Evolutionary conservation across 192 early-diverging fungal species (phyloP).

Genomic region (Mortierella hygrophila): DNA sequence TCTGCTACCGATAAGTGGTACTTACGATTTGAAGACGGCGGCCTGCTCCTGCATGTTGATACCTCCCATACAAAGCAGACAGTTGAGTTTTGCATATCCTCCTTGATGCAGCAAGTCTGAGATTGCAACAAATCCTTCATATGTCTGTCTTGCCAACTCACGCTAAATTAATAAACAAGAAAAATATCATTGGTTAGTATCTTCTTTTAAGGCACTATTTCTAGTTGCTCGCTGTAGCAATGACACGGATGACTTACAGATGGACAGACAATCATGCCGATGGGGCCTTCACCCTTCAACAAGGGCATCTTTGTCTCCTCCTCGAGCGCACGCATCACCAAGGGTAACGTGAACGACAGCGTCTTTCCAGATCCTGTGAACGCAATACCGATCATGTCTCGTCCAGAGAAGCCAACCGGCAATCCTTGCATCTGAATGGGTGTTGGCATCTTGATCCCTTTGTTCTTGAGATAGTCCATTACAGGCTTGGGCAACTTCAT

Average conservation of each 20-base stretch:
- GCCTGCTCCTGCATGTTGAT: slow-evolving; percentile 93
- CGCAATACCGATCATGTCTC: slow-evolving; percentile 99
- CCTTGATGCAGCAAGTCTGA: slow-evolving; percentile 66
- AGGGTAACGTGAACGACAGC: slow-evolving; percentile 93
- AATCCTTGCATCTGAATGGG: slow-evolving; percentile 99
- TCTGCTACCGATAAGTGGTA: not conserved
- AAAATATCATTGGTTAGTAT: not conserved
- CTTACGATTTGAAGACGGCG: slow-evolving; percentile 72
- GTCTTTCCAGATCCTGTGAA: slow-evolving; percentile 99
- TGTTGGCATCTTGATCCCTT: slow-evolving; percentile 90
- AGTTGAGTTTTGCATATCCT: slow-evolving; percentile 81
- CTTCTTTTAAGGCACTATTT: not conserved
- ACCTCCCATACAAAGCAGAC: slow-evolving; percentile 94
- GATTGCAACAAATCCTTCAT: slow-evolving; percentile 83
- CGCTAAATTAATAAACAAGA: slow-evolving; percentile 61
- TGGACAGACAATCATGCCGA: slow-evolving; percentile 95
- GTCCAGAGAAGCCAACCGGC: slow-evolving; percentile 88
- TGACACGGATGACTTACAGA: slow-evolving; percentile 67
- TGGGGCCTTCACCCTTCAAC: slow-evolving; percentile 88
- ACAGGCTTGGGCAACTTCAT: slow-evolving; percentile 91
- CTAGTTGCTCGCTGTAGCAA: not conserved
- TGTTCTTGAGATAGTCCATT: slow-evolving; percentile 81
- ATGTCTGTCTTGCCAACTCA: slow-evolving; percentile 95
- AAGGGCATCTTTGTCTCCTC: slow-evolving; percentile 90
- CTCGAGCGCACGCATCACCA: slow-evolving; percentile 94